phyloP scores from a whole-genome alignment of 805 yeast genomes.

The Ogataea angusta region DNA sequence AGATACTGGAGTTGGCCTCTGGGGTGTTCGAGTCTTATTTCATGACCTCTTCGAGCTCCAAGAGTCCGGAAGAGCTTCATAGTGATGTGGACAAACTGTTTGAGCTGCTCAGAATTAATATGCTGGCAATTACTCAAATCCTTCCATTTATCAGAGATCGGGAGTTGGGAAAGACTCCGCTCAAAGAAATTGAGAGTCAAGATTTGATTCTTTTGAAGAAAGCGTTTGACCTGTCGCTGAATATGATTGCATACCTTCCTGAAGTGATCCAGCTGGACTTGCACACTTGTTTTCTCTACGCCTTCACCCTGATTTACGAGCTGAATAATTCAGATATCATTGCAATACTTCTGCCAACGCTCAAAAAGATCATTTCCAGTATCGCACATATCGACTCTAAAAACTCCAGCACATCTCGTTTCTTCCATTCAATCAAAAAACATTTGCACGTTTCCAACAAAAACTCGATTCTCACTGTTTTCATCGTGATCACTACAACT shows the following conservation, averaged over 20 bases:
- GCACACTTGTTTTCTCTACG: slow-evolving; percentile 62
- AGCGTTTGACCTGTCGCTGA: slow-evolving; percentile 51
- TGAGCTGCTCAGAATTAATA: slow-evolving; percentile 69
- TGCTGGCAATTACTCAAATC: slow-evolving; percentile 57
- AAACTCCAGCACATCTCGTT: slow-evolving; percentile 30
- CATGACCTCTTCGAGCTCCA: slow-evolving; percentile 32
- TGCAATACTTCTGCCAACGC: slow-evolving; percentile 49
- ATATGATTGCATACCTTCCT: slow-evolving; percentile 64
- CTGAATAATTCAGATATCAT: slow-evolving; percentile 39
- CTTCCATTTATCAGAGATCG: slow-evolving; percentile 58
- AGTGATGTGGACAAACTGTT: slow-evolving; percentile 74
- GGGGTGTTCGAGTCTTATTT: slow-evolving; percentile 44
- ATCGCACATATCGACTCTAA: slow-evolving; percentile 19
- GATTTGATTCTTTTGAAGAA: slow-evolving; percentile 46
- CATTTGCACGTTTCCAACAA: slow-evolving; percentile 27
- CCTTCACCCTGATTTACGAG: slow-evolving; percentile 56
- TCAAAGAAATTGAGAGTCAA: slow-evolving; percentile 19
- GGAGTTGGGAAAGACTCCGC: slow-evolving; percentile 31
- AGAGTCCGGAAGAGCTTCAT: slow-evolving; percentile 40
- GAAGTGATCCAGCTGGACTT: slow-evolving; percentile 67
- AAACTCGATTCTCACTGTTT: slow-evolving; percentile 41
- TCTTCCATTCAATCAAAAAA: slow-evolving; percentile 37
- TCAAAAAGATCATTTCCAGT: slow-evolving; percentile 43
- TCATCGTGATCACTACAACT: slow-evolving; percentile 43
- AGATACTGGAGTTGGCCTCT: slow-evolving; percentile 46